Conservation (phyloP, 225 moss, liverwort and hornwort genomes). For the Antitrichia curtipendula region DNA sequence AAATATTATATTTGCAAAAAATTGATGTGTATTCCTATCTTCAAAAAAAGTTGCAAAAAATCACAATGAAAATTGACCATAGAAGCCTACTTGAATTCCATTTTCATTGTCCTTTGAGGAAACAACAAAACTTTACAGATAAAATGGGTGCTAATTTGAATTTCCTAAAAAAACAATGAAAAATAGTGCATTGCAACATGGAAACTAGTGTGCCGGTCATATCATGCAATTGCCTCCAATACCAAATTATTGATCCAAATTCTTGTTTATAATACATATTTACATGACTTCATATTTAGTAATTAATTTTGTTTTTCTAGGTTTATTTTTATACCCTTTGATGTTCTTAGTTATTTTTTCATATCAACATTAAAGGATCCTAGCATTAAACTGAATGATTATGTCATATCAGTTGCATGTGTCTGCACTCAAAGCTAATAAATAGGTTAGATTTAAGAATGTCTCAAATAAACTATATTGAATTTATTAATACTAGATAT, state of each 20-base stretch:
- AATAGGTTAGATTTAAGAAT: background rate
- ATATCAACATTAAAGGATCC: background rate
- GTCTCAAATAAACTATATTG: background rate
- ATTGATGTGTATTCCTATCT: no score
- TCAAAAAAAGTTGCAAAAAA: no score
- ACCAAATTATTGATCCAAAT: background rate
- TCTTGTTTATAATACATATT: background rate
- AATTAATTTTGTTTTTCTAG: no score
- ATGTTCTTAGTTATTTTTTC: background rate
- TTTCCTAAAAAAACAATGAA: background rate
- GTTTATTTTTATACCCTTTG: background rate
- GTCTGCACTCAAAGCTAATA: background rate
- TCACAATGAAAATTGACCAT: no score
- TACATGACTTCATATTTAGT: background rate
- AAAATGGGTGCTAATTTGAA: no score
- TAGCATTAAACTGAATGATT: fast-evolving
- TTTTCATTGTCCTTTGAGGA: no score
- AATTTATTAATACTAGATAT: background rate
- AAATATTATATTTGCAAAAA: no score
- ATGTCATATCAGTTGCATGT: background rate
- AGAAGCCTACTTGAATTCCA: no score
- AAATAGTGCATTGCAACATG: background rate
- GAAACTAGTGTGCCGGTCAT: no score
- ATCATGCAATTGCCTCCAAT: no score
- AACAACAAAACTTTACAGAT: no score